A percentile compares a stretch with the other conserved stretches of the same genome.
Conservation (phyloP, 2,329 filamentous ascomycete species). For the Trichoderma atroviride region DNA sequence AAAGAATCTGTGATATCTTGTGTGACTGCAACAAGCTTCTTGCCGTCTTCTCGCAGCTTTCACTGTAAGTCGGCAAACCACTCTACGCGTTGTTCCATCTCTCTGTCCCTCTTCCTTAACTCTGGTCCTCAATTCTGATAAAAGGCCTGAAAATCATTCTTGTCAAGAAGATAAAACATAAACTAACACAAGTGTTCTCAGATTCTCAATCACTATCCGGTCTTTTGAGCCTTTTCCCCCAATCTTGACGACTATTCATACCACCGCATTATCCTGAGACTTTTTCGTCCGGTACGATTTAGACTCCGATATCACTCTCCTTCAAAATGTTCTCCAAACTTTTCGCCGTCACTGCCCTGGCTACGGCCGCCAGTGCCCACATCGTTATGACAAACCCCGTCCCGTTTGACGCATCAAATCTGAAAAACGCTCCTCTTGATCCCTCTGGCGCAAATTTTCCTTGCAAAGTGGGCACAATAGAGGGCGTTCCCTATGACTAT, state of each 20-base stretch:
- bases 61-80: constrained; percentile 19
- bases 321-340: constrained; percentile 57
- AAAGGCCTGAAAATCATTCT: not conserved
- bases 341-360: constrained; percentile 58
- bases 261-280: constrained; percentile 28
- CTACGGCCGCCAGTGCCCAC: constrained; percentile 68
- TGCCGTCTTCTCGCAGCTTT: constrained; percentile 13
- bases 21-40: constrained; percentile 20
- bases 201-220: constrained; percentile 13
- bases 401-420: constrained; percentile 55
- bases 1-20: constrained; percentile 27
- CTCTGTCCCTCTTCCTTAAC: not conserved
- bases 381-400: constrained; percentile 71
- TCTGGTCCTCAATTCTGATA: not conserved
- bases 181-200: not conserved
- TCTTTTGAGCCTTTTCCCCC: constrained; percentile 8
- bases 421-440: constrained; percentile 66
- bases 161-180: not conserved
- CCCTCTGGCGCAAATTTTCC: constrained; percentile 71
- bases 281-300: constrained; percentile 41
- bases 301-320: constrained; percentile 22
- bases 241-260: constrained; percentile 37
- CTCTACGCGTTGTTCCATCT: not conserved
- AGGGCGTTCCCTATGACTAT: constrained; percentile 49
- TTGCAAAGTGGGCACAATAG: constrained; percentile 66